These are phyloP conservation scores for Craterostigma plantagineum DNA, from an alignment of 257 asterid genomes.

Conservation along the genomic window DNA sequence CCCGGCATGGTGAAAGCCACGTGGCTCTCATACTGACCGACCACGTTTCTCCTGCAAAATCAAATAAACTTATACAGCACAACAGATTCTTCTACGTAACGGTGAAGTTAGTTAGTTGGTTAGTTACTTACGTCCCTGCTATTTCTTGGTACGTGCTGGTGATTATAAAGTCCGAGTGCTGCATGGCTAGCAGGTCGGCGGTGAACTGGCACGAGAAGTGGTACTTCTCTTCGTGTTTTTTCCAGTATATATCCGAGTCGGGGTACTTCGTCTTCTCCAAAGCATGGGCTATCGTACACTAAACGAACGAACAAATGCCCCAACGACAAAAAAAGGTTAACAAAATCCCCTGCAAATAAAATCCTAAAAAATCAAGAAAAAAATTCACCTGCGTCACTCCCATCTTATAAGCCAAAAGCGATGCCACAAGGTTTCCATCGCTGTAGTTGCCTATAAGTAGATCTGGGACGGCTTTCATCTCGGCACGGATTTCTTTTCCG, in stretches of 20 bases:
- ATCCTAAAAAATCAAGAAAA: not conserved
- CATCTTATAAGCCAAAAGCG: slow-evolving; percentile 66
- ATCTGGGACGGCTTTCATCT: slow-evolving; percentile 77
- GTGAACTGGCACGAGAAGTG: slow-evolving; percentile 97
- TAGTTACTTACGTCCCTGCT: slow-evolving; percentile 80
- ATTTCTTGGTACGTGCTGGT: slow-evolving; percentile 98
- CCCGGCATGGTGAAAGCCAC: slow-evolving; percentile 82
- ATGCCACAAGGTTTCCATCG: slow-evolving; percentile 97
- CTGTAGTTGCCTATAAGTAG: slow-evolving; percentile 89
- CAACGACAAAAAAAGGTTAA: too few species aligned
- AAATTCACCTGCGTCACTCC: slow-evolving; percentile 76
- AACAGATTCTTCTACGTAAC: not conserved
- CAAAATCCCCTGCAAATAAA: too few species aligned
- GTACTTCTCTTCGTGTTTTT: slow-evolving; percentile 70
- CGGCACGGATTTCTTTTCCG: slow-evolving; percentile 75
- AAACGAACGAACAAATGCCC: slow-evolving; percentile 7
- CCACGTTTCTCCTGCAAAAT: slow-evolving; percentile 52
- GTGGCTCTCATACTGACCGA: slow-evolving; percentile 94
- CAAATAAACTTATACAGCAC: not conserved
- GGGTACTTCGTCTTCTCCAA: slow-evolving; percentile 98
- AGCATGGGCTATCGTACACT: slow-evolving; percentile 99
- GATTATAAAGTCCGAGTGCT: slow-evolving; percentile 80
- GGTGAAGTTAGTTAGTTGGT: not conserved
- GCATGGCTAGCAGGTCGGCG: slow-evolving; percentile 93
- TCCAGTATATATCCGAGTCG: slow-evolving; percentile 92